These are phyloP conservation scores for Suillus variegatus DNA, from an alignment of 768 basidiomycete genomes.

Conservation along the genomic window DNA sequence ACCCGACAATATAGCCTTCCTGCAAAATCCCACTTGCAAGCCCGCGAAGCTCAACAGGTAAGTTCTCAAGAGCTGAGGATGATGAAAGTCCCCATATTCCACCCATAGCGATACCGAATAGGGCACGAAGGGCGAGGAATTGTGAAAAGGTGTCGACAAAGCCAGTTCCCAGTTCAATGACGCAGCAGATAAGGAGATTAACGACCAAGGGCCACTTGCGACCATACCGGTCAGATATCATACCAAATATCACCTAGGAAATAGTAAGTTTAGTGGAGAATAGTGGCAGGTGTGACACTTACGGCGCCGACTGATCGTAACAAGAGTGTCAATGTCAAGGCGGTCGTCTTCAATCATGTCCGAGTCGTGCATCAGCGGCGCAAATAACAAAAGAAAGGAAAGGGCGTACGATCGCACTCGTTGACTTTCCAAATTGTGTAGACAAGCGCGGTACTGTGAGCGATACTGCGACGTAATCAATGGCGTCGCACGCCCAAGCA, in stretches of 20 bases:
- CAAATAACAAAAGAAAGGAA: neutral
- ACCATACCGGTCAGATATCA: constrained; percentile 84
- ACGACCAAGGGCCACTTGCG: constrained; percentile 90
- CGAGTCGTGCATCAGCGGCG: neutral
- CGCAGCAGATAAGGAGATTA: constrained; percentile 70
- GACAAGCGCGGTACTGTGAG: constrained; percentile 52
- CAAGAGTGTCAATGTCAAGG: constrained; percentile 90
- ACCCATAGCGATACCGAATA: constrained; percentile 90
- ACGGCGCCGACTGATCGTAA: constrained; percentile 81
- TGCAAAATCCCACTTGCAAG: constrained; percentile 84
- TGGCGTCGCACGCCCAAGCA: constrained; percentile 85
- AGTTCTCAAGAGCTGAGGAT: constrained; percentile 84
- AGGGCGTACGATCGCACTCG: constrained; percentile 44
- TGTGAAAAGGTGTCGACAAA: constrained; percentile 76
- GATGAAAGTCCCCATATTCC: constrained; percentile 87
- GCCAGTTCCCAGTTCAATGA: constrained; percentile 77
- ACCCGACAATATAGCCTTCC: constrained; percentile 87
- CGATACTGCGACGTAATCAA: constrained; percentile 86
- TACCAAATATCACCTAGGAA: constrained; percentile 66
- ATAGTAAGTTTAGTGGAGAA: neutral
- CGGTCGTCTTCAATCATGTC: constrained; percentile 50
- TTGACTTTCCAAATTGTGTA: constrained; percentile 46
- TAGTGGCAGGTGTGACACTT: constrained; percentile 18
- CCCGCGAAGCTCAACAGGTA: constrained; percentile 86
- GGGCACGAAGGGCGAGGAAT: constrained; percentile 80